These are phyloP conservation scores for Diversispora eburnea DNA, from an alignment of 192 early-diverging fungal species.

Conservation along the genomic window DNA sequence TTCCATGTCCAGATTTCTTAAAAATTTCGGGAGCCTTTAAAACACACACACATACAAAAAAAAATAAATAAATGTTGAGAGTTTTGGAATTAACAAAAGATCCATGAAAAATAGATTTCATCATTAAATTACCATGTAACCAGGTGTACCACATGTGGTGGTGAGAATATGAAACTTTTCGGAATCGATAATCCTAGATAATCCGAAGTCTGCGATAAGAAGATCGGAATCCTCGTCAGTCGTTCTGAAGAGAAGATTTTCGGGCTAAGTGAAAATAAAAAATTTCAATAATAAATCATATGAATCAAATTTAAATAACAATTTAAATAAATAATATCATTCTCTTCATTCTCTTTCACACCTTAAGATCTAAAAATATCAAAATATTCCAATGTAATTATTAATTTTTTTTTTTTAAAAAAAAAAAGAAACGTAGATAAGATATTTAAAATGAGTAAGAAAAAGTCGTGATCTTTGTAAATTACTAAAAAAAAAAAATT, in stretches of 20 bases:
- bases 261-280: conserved; percentile 50
- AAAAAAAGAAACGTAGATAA: neutral
- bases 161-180: conserved; percentile 57
- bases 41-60: conserved; percentile 11
- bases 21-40: conserved; percentile 57
- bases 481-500: neutral
- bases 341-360: conserved; percentile 6
- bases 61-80: neutral
- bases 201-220: conserved; percentile 81
- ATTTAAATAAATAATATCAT: neutral
- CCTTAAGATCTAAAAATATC: conserved; percentile 37
- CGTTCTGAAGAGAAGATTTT: conserved; percentile 73
- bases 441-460: neutral
- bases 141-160: conserved; percentile 74
- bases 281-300: neutral
- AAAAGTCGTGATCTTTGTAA: neutral
- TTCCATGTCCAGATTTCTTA: conserved; percentile 60
- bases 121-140: conserved; percentile 62
- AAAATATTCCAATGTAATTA: no score
- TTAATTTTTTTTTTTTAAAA: neutral
- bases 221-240: conserved; percentile 55
- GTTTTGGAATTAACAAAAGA: neutral
- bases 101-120: neutral
- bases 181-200: conserved; percentile 63
- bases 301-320: neutral